Conservation (phyloP, 371 early-diverging fungal species). For the Mortierella polycephala region DNA sequence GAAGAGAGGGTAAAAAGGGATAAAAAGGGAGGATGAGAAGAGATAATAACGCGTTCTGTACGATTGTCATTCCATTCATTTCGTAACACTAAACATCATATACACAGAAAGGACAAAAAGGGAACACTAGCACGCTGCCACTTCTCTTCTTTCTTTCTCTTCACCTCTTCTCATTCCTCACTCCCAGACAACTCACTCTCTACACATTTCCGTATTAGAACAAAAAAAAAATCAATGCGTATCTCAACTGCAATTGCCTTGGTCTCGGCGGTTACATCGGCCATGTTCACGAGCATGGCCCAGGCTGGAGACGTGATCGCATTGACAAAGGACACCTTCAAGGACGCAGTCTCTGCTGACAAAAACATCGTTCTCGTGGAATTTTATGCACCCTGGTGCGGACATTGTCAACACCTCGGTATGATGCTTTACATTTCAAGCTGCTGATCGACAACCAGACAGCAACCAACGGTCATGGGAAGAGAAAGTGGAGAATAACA, state of each 20-base stretch:
- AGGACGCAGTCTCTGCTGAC: conserved; percentile 60
- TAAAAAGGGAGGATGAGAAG: too few relatives aligned
- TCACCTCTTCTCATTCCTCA: background rate
- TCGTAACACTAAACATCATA: too few relatives aligned
- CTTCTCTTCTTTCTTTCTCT: conserved; percentile 1
- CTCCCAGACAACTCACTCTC: background rate
- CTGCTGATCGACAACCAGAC: background rate
- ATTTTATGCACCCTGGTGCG: conserved; percentile 96
- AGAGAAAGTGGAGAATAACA: background rate
- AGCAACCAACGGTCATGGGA: background rate
- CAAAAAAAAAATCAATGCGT: conserved; percentile 10
- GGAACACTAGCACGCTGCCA: too few relatives aligned
- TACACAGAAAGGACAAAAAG: too few relatives aligned
- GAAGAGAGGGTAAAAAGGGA: too few relatives aligned
- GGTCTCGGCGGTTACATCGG: conserved; percentile 13
- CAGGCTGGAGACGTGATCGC: conserved; percentile 59
- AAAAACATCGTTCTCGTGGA: conserved; percentile 85
- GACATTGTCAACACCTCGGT: conserved; percentile 87
- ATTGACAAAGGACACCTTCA: conserved; percentile 74
- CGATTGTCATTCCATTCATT: too few relatives aligned
- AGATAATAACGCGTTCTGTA: too few relatives aligned
- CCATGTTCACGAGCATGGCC: background rate
- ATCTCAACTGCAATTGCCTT: conserved; percentile 29
- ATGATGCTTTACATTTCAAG: conserved; percentile 14
- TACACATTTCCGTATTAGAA: too few relatives aligned